Conservation (phyloP, 106 monocot genomes). For the Chionographis japonica region DNA sequence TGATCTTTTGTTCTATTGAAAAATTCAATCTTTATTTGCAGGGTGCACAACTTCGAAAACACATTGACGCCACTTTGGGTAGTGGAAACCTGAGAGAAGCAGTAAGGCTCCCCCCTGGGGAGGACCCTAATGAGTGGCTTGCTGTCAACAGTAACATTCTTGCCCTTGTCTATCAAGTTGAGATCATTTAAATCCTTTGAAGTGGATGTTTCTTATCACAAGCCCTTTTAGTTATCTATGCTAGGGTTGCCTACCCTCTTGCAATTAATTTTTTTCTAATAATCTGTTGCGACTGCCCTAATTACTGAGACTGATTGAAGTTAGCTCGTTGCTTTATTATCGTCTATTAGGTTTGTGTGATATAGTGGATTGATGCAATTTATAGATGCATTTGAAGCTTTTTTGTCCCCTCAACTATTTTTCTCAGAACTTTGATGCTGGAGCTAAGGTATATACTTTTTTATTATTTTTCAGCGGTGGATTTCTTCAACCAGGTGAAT, state of each 20-base stretch:
- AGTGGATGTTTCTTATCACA: neutral
- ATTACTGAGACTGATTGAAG: too few relatives aligned
- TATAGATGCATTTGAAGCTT: too few relatives aligned
- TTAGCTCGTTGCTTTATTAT: too few relatives aligned
- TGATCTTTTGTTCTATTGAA: too few relatives aligned
- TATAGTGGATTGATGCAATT: too few relatives aligned
- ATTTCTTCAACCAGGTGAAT: constrained; percentile 99
- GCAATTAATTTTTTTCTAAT: too few relatives aligned
- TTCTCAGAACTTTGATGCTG: neutral
- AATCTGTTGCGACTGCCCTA: too few relatives aligned
- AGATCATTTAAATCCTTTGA: neutral
- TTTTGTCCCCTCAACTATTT: neutral
- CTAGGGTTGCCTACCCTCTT: neutral
- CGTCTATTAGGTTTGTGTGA: too few relatives aligned
- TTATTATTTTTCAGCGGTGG: constrained; percentile 73
- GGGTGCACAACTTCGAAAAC: constrained; percentile 93
- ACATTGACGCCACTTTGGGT: constrained; percentile 95
- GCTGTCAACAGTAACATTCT: constrained; percentile 87
- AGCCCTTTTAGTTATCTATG: neutral
- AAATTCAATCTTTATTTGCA: constrained; percentile 19
- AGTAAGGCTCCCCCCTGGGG: constrained; percentile 93
- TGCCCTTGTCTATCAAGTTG: constrained; percentile 3
- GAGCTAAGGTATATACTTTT: constrained; percentile 7
- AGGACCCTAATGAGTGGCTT: constrained; percentile 95
- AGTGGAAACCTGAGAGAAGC: constrained; percentile 99